Evolutionary conservation across 306 rosid species (phyloP).

Genomic region (Crataegus laevigata): DNA sequence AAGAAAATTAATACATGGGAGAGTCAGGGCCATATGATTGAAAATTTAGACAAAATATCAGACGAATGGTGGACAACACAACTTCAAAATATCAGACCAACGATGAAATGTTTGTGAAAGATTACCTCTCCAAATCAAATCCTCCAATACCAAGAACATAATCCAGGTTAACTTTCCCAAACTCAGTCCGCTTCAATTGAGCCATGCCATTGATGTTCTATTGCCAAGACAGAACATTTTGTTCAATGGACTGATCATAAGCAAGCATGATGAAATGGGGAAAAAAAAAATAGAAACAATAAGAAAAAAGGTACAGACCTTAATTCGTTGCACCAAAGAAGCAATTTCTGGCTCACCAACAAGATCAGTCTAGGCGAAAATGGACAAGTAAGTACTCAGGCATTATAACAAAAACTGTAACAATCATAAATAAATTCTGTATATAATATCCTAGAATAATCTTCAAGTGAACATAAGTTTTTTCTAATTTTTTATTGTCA

Average conservation of each 20-base stretch:
- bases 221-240: not conserved
- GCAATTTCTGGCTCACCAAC: slow-evolving; percentile 72
- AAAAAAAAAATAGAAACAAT: not conserved
- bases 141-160: slow-evolving; percentile 98
- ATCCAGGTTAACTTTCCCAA: slow-evolving; percentile 90
- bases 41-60: not conserved
- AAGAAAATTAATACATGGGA: not conserved
- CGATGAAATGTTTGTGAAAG: slow-evolving; percentile 18
- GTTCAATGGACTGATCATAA: slow-evolving; percentile 10
- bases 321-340: slow-evolving; percentile 72
- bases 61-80: not conserved
- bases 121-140: slow-evolving; percentile 92
- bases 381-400: slow-evolving; percentile 17
- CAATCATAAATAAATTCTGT: not conserved
- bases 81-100: not conserved
- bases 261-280: not conserved
- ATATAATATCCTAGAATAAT: not conserved
- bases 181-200: slow-evolving; percentile 72
- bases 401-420: slow-evolving; percentile 6
- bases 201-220: slow-evolving; percentile 84
- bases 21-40: not conserved
- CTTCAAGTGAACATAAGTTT: not conserved
- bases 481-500: not conserved
- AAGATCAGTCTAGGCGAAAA: slow-evolving; percentile 67
- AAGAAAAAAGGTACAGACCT: slow-evolving; percentile 40